These are phyloP conservation scores for Candolleomyces aberdarensis DNA, from an alignment of 768 basidiomycete genomes.

Conservation along the genomic window DNA sequence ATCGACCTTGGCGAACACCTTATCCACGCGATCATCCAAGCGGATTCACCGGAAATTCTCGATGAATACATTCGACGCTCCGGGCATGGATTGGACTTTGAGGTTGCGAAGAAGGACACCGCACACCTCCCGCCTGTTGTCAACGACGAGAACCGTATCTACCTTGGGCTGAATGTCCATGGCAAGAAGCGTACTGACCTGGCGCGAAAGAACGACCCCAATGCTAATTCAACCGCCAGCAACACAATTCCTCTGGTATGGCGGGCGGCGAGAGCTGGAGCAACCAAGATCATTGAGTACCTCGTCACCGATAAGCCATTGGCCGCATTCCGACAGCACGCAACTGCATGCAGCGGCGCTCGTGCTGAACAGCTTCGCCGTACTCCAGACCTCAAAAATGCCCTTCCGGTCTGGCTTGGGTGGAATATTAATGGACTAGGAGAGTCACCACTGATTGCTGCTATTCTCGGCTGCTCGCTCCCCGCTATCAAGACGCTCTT, in stretches of 20 bases:
- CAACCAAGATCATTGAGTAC: slow-evolving; percentile 42
- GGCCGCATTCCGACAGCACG: slow-evolving; percentile 50
- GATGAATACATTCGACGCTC: slow-evolving; percentile 56
- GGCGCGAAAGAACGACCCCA: slow-evolving; percentile 47
- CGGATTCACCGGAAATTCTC: slow-evolving; percentile 48
- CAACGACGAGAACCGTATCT: slow-evolving; percentile 41
- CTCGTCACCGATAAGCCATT: slow-evolving; percentile 44
- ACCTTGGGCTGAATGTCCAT: slow-evolving; percentile 59
- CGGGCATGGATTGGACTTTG: slow-evolving; percentile 38
- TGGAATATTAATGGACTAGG: slow-evolving; percentile 45
- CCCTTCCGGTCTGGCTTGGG: slow-evolving; percentile 49
- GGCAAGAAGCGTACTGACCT: slow-evolving; percentile 62
- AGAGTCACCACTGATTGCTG: slow-evolving; percentile 51
- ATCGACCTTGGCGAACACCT: slow-evolving; percentile 19
- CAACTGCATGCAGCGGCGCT: slow-evolving; percentile 37
- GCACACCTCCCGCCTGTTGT: slow-evolving; percentile 20
- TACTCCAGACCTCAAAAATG: slow-evolving; percentile 33
- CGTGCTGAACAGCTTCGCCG: slow-evolving; percentile 41
- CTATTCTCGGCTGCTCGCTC: slow-evolving; percentile 33
- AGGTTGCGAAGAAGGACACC: slow-evolving; percentile 17
- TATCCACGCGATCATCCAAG: slow-evolving; percentile 26
- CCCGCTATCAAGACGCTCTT: slow-evolving; percentile 45
- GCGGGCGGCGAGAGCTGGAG: slow-evolving; percentile 34
- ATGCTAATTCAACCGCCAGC: slow-evolving; percentile 22
- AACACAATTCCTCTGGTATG: slow-evolving; percentile 34